phyloP scores from a whole-genome alignment of 805 yeast genomes.

The Yarrowia alimentaria region DNA sequence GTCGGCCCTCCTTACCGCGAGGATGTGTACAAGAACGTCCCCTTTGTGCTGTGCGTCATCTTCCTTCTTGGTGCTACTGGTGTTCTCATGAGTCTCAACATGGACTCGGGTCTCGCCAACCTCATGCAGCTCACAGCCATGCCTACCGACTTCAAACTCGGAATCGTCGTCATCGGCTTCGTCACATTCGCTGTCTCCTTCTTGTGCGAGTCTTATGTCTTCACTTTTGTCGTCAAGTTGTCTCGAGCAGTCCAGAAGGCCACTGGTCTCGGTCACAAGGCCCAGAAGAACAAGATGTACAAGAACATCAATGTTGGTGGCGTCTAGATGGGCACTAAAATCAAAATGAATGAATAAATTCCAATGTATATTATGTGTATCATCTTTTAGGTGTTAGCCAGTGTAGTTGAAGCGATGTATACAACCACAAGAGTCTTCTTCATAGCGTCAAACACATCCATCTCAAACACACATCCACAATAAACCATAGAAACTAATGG shows the following conservation, averaged over 20 bases:
- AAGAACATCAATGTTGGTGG: conserved; percentile 32
- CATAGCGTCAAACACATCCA: too few relatives aligned
- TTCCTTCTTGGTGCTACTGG: conserved; percentile 52
- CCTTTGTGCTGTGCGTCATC: conserved; percentile 64
- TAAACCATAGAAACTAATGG: too few relatives aligned
- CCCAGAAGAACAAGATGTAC: conserved; percentile 40
- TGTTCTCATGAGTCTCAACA: conserved; percentile 51
- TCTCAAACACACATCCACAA: too few relatives aligned
- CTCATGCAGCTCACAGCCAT: conserved; percentile 75
- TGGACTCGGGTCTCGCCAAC: conserved; percentile 55
- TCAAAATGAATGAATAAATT: too few relatives aligned
- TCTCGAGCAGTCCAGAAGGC: conserved; percentile 1
- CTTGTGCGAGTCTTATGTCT: conserved; percentile 10
- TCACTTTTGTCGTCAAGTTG: background rate
- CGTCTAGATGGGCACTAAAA: background rate
- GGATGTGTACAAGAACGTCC: conserved; percentile 59
- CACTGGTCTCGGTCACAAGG: conserved; percentile 14
- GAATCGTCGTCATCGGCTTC: conserved; percentile 31
- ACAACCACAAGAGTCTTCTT: too few relatives aligned
- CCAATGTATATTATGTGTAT: too few relatives aligned
- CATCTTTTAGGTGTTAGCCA: too few relatives aligned
- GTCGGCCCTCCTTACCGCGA: conserved; percentile 93
- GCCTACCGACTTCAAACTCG: conserved; percentile 48
- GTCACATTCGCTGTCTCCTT: conserved; percentile 12
- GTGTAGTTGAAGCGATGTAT: too few relatives aligned